Conservation (phyloP, 371 early-diverging fungal genomes). For the Apophysomyces ossiformis region DNA sequence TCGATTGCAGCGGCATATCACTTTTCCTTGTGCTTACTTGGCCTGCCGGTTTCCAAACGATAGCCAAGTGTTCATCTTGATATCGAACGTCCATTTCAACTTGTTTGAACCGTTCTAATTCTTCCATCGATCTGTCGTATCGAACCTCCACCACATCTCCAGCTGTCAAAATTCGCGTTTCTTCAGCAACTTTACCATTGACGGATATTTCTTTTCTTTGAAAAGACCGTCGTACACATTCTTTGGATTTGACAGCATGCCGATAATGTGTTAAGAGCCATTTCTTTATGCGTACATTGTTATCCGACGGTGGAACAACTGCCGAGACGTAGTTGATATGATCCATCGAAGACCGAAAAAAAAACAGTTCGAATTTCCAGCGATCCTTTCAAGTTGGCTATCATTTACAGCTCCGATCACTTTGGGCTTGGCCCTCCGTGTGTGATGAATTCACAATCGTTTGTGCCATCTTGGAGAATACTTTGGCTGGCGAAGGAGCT, state of each 20-base stretch:
- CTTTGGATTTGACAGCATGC: slow-evolving; percentile 39
- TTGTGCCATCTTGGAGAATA: too few species aligned
- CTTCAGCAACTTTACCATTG: slow-evolving; percentile 49
- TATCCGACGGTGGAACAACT: not conserved
- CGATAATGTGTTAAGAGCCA: slow-evolving; percentile 34
- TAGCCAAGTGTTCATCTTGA: slow-evolving; percentile 54
- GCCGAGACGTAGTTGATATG: slow-evolving; percentile 3
- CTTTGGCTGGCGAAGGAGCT: too few species aligned
- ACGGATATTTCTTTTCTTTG: slow-evolving; percentile 48
- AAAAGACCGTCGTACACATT: slow-evolving; percentile 38
- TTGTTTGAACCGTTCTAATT: slow-evolving; percentile 33
- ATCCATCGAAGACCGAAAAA: not conserved
- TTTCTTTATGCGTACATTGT: slow-evolving; percentile 26
- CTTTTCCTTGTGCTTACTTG: slow-evolving; percentile 36
- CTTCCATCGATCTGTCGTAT: slow-evolving; percentile 44
- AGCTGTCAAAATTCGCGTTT: slow-evolving; percentile 43
- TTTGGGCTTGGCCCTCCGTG: too few species aligned
- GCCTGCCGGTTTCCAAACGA: slow-evolving; percentile 61
- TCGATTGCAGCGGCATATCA: slow-evolving; percentile 23
- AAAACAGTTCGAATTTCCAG: not conserved
- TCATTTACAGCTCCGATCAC: too few species aligned
- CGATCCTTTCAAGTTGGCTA: too few species aligned
- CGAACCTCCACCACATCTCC: slow-evolving; percentile 50
- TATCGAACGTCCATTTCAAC: slow-evolving; percentile 45
- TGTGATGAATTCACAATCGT: too few species aligned